These are phyloP conservation scores for Leishmania guyanensis DNA, from an alignment of 208 protist genomes.

Conservation along the genomic window DNA sequence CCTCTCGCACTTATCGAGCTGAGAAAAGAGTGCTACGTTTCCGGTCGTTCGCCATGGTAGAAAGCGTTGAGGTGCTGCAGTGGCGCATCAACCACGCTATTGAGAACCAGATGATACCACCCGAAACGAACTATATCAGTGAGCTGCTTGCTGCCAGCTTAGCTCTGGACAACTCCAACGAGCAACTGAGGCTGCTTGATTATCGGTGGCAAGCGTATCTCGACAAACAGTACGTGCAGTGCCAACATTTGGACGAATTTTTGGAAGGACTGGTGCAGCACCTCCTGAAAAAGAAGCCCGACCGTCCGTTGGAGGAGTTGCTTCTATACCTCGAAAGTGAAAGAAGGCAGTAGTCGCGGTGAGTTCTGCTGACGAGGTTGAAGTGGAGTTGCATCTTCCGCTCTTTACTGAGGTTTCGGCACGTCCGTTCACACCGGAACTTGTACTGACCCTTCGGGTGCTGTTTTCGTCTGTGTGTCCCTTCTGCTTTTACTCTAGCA, in stretches of 20 bases:
- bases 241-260: slow-evolving; percentile 50
- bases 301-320: slow-evolving; percentile 58
- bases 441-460: background rate
- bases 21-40: background rate
- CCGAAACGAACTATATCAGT: slow-evolving; percentile 32
- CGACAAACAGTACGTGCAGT: slow-evolving; percentile 50
- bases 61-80: slow-evolving; percentile 23
- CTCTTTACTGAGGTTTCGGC: background rate
- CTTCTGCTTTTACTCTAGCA: background rate
- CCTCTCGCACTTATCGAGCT: background rate
- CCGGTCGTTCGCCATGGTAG: background rate
- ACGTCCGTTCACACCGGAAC: background rate
- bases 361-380: background rate
- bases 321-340: slow-evolving; percentile 39
- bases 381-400: background rate
- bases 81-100: slow-evolving; percentile 37
- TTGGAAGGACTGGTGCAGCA: slow-evolving; percentile 49
- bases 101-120: slow-evolving; percentile 18
- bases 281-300: slow-evolving; percentile 46
- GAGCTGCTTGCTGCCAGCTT: slow-evolving; percentile 24
- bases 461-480: background rate
- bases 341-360: slow-evolving; percentile 9
- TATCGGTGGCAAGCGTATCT: slow-evolving; percentile 68
- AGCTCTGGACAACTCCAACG: slow-evolving; percentile 31
- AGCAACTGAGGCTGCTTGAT: slow-evolving; percentile 47